These are phyloP conservation scores for Chamaecyparis obtusa DNA, from an alignment of 75 land plant species.

Conservation along the genomic window DNA sequence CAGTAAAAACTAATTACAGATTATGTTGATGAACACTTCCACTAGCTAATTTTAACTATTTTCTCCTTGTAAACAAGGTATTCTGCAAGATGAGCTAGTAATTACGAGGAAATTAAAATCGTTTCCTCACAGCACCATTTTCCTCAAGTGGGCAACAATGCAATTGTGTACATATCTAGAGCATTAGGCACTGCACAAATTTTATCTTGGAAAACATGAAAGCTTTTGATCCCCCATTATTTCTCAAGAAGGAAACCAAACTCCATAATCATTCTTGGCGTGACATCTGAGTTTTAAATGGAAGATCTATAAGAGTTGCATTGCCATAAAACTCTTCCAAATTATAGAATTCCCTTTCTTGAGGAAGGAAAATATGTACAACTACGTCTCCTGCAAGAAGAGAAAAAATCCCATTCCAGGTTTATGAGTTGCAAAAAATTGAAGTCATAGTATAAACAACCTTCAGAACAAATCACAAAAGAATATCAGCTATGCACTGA, in stretches of 20 bases:
- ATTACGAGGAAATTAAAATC: background rate
- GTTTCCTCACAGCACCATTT: background rate
- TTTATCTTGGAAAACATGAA: background rate
- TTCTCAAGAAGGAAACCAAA: background rate
- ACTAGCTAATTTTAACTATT: background rate
- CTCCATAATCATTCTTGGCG: background rate
- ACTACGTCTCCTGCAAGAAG: constrained; percentile 88
- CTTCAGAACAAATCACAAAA: background rate
- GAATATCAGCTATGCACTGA: background rate
- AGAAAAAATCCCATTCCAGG: background rate
- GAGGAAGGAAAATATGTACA: constrained; percentile 91
- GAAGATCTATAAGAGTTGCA: constrained; percentile 78
- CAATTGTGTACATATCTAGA: background rate
- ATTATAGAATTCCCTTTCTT: constrained; percentile 81
- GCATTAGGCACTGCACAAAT: background rate
- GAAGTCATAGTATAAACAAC: background rate
- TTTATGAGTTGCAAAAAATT: background rate
- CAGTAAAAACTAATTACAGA: background rate
- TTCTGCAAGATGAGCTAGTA: background rate
- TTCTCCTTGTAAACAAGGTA: background rate
- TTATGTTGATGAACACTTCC: background rate
- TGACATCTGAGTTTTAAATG: constrained; percentile 62
- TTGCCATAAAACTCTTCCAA: constrained; percentile 98
- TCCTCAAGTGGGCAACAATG: background rate
- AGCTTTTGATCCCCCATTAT: background rate